phyloP scores from a whole-genome alignment of 768 basidiomycete genomes.

The Boletus huronensis region DNA sequence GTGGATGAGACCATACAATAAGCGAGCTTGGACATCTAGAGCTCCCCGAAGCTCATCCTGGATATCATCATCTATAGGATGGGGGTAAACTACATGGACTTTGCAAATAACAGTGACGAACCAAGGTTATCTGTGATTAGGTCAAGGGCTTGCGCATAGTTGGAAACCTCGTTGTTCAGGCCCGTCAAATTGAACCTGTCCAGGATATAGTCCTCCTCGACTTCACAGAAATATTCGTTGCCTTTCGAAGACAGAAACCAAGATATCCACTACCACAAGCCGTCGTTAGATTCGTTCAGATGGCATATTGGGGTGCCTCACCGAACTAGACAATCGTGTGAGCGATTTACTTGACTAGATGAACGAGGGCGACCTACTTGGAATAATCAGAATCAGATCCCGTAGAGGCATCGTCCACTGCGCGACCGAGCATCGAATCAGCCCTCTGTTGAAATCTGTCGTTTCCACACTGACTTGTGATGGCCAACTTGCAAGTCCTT shows the following conservation, averaged over 20 bases:
- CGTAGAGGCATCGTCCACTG: slow-evolving; percentile 85
- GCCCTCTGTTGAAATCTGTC: slow-evolving; percentile 15
- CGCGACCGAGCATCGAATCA: slow-evolving; percentile 34
- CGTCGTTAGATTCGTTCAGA: slow-evolving; percentile 15
- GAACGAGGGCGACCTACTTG: slow-evolving; percentile 53
- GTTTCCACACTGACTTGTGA: slow-evolving; percentile 25
- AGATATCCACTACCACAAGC: slow-evolving; percentile 76
- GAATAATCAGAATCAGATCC: slow-evolving; percentile 96
- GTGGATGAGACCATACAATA: slow-evolving; percentile 95
- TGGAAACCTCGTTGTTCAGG: slow-evolving; percentile 91
- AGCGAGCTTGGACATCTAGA: slow-evolving; percentile 88
- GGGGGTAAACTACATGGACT: not conserved
- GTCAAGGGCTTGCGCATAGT: slow-evolving; percentile 91
- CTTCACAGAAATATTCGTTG: slow-evolving; percentile 99
- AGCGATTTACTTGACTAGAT: slow-evolving; percentile 4
- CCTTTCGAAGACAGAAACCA: slow-evolving; percentile 98
- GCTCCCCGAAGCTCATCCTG: slow-evolving; percentile 91
- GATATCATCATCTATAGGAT: slow-evolving; percentile 76
- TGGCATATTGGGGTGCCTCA: slow-evolving; percentile 19
- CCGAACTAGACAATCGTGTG: slow-evolving; percentile 24
- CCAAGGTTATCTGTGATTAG: slow-evolving; percentile 95
- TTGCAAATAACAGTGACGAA: slow-evolving; percentile 36
- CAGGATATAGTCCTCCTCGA: slow-evolving; percentile 98
- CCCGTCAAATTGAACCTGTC: slow-evolving; percentile 99
- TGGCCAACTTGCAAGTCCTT: slow-evolving; percentile 5